Conservation (phyloP, 2,329 filamentous ascomycete genomes). For the Cladosporium sp. region DNA sequence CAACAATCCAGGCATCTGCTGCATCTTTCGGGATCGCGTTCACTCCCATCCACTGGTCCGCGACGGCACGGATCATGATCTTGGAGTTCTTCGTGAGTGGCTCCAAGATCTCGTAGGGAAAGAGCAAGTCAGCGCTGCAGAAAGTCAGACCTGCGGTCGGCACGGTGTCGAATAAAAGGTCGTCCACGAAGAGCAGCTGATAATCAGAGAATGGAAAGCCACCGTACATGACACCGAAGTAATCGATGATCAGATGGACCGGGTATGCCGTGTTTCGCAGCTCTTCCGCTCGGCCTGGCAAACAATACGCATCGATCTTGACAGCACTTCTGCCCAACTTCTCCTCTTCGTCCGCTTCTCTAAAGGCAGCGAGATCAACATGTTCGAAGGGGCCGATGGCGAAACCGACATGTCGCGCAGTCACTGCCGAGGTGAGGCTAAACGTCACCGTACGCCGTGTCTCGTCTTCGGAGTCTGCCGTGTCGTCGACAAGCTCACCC, state of each 20-base stretch:
- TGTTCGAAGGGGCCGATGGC: constrained; percentile 92
- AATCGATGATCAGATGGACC: constrained; percentile 81
- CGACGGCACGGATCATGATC: constrained; percentile 73
- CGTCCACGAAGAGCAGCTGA: constrained; percentile 91
- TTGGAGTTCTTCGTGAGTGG: constrained; percentile 75
- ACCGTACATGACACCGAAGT: constrained; percentile 80
- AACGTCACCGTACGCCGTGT: constrained; percentile 86
- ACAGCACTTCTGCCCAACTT: constrained; percentile 82
- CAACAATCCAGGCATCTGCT: constrained; percentile 78
- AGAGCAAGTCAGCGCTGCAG: constrained; percentile 79
- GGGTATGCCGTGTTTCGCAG: constrained; percentile 82
- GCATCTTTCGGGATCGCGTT: constrained; percentile 80
- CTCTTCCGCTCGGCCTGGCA: constrained; percentile 75
- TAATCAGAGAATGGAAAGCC: constrained; percentile 89
- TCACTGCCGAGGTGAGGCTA: constrained; percentile 64
- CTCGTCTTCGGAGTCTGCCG: constrained; percentile 67
- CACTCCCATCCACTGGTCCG: constrained; percentile 90
- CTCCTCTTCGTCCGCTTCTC: constrained; percentile 85
- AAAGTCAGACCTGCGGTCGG: constrained; percentile 79
- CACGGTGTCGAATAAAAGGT: constrained; percentile 68
- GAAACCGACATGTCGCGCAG: constrained; percentile 87
- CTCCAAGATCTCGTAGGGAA: constrained; percentile 78
- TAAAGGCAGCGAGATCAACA: constrained; percentile 74
- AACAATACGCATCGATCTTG: constrained; percentile 83
- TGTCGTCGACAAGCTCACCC: constrained; percentile 77